Percentiles rank a stretch among this genome's conserved stretches.
Conservation (phyloP, 2,329 filamentous ascomycete genomes). For the Massarina eburnea region DNA sequence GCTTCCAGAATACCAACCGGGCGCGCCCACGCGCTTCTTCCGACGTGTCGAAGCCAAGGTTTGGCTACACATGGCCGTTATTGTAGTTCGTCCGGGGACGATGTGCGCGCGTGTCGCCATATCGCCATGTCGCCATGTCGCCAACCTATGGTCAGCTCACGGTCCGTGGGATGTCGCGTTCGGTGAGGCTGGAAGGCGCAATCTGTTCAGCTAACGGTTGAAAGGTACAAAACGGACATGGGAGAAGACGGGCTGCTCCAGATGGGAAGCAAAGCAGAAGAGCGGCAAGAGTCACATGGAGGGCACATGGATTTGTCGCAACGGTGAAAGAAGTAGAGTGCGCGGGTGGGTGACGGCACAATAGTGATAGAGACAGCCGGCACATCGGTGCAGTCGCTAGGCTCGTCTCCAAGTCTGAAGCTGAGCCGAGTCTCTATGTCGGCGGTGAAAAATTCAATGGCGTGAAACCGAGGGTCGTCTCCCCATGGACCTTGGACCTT, state of each 20-base stretch:
- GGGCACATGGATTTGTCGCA: slow-evolving; percentile 1
- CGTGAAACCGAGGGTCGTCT: slow-evolving; percentile 18
- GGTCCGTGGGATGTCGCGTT: not conserved
- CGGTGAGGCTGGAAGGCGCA: slow-evolving; percentile 18
- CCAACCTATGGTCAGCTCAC: slow-evolving; percentile 19
- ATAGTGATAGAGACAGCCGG: not conserved
- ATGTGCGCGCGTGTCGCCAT: slow-evolving; percentile 15
- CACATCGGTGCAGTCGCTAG: slow-evolving; percentile 5
- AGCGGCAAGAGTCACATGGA: not conserved
- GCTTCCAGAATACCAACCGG: no score
- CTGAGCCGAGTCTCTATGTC: slow-evolving; percentile 15
- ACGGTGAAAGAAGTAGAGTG: not conserved
- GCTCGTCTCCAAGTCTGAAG: slow-evolving; percentile 15
- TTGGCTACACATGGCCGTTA: slow-evolving; percentile 11
- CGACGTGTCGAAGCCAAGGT: slow-evolving; percentile 4
- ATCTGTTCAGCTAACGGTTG: slow-evolving; percentile 15
- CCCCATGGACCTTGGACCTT: slow-evolving; percentile 8
- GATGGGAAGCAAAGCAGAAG: not conserved
- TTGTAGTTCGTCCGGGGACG: slow-evolving; percentile 16
- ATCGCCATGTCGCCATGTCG: no score
- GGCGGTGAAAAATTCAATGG: slow-evolving; percentile 18
- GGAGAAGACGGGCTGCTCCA: no score
- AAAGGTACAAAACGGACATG: slow-evolving; percentile 19
- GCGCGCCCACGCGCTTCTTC: no score
- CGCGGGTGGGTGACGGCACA: not conserved